phyloP scores from a whole-genome alignment of 305 asterid species.

The Striga hermonthica region DNA sequence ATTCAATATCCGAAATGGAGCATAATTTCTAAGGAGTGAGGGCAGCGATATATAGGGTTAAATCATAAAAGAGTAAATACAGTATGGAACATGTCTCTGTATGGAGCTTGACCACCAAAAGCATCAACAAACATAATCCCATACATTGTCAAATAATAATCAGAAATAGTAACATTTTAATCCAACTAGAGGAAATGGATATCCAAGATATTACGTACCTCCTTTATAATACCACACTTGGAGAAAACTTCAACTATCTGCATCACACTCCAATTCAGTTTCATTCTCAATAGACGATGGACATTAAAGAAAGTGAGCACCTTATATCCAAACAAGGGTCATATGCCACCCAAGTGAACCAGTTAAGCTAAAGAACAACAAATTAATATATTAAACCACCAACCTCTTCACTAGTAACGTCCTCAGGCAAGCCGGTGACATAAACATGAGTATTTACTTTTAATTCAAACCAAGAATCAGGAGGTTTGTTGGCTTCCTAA shows the following conservation, averaged over 20 bases:
- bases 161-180: background rate
- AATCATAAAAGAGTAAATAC: background rate
- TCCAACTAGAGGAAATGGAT: constrained; percentile 6
- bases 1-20: too few relatives aligned
- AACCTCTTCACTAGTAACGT: constrained; percentile 87
- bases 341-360: constrained; percentile 17
- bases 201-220: constrained; percentile 47
- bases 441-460: constrained; percentile 95
- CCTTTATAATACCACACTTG: constrained; percentile 93
- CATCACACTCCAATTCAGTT: constrained; percentile 35
- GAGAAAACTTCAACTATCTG: constrained; percentile 89
- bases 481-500: constrained; percentile 95
- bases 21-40: too few relatives aligned
- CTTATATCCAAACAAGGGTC: constrained; percentile 6
- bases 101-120: constrained; percentile 20
- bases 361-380: constrained; percentile 11
- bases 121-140: constrained; percentile 15
- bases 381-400: constrained; percentile 30
- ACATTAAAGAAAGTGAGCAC: constrained; percentile 8
- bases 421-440: constrained; percentile 89
- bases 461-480: constrained; percentile 92
- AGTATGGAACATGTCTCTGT: constrained; percentile 2
- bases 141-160: constrained; percentile 18
- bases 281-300: constrained; percentile 24
- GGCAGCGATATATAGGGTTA: too few relatives aligned